Percentiles rank a stretch among this genome's conserved stretches.
Conservation (phyloP, 2,329 filamentous ascomycete species). For the Paramyrothecium sp. region DNA sequence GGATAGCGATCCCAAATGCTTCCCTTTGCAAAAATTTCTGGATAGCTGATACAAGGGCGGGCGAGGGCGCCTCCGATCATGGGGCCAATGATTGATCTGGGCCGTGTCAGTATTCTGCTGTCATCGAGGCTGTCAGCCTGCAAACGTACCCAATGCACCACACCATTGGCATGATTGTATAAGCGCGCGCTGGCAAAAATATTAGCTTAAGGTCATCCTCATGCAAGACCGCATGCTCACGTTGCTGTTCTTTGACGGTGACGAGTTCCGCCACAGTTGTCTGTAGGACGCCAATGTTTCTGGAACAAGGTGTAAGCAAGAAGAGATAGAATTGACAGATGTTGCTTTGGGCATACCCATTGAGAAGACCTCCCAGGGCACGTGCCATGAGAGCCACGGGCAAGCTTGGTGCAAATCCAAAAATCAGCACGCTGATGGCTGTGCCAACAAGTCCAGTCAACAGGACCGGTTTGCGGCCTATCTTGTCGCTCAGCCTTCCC, state of each 20-base stretch:
- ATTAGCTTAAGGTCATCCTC: conserved; percentile 19
- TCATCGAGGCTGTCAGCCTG: background rate
- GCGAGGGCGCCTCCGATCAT: conserved; percentile 89
- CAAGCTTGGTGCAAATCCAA: conserved; percentile 84
- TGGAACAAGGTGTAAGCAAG: conserved; percentile 30
- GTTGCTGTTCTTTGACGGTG: conserved; percentile 89
- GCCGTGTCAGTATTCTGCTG: conserved; percentile 20
- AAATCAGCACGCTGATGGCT: conserved; percentile 86
- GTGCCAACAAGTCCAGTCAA: conserved; percentile 88
- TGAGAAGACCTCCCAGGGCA: conserved; percentile 85
- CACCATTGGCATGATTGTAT: conserved; percentile 96
- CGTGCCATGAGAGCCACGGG: conserved; percentile 82
- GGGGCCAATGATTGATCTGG: conserved; percentile 84
- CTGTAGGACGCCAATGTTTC: conserved; percentile 92
- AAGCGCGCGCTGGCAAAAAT: conserved; percentile 68
- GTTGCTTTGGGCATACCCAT: conserved; percentile 63
- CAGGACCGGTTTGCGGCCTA: conserved; percentile 90
- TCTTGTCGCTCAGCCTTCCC: conserved; percentile 87
- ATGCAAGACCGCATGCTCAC: conserved; percentile 45
- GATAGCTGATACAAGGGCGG: conserved; percentile 80
- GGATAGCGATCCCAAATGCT: conserved; percentile 84
- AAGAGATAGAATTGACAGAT: background rate
- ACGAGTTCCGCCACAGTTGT: conserved; percentile 94
- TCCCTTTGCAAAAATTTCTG: conserved; percentile 66
- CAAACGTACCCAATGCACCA: conserved; percentile 83